Evolutionary conservation across 352 stramenopile genomes (phyloP).

Genomic region (Pythium oligandrum): DNA sequence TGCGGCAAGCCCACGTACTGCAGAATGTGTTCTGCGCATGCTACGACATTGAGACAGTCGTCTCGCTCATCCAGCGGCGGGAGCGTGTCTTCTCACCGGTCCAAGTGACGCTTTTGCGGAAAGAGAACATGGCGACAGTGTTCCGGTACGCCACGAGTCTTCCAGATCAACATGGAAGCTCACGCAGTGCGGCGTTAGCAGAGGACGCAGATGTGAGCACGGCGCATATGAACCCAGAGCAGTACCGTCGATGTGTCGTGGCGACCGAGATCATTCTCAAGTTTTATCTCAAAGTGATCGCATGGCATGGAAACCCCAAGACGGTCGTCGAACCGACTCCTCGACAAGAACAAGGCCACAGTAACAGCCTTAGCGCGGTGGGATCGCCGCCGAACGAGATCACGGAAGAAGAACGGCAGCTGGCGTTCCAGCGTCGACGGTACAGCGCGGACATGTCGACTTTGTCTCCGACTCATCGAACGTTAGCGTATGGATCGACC

Average conservation of each 20-base stretch:
- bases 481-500: slow-evolving; percentile 17
- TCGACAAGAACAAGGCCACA: not conserved
- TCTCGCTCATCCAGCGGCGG: slow-evolving; percentile 49
- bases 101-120: slow-evolving; percentile 58
- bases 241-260: slow-evolving; percentile 50
- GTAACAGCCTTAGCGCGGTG: slow-evolving; percentile 1
- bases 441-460: slow-evolving; percentile 14
- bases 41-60: slow-evolving; percentile 69
- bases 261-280: slow-evolving; percentile 69
- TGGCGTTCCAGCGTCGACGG: slow-evolving; percentile 8
- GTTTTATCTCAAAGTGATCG: slow-evolving; percentile 72
- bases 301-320: slow-evolving; percentile 61
- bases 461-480: slow-evolving; percentile 11
- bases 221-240: slow-evolving; percentile 26
- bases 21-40: slow-evolving; percentile 76
- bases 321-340: slow-evolving; percentile 2
- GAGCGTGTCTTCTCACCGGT: slow-evolving; percentile 60
- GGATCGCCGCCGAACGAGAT: slow-evolving; percentile 11
- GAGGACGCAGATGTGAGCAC: not conserved
- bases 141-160: slow-evolving; percentile 52
- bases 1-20: slow-evolving; percentile 51
- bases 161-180: slow-evolving; percentile 10
- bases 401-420: slow-evolving; percentile 7
- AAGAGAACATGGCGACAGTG: slow-evolving; percentile 52
- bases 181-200: not conserved